These are phyloP conservation scores for Phoenix dactylifera DNA, from an alignment of 176 grass and related monocot genomes.

Conservation along the genomic window DNA sequence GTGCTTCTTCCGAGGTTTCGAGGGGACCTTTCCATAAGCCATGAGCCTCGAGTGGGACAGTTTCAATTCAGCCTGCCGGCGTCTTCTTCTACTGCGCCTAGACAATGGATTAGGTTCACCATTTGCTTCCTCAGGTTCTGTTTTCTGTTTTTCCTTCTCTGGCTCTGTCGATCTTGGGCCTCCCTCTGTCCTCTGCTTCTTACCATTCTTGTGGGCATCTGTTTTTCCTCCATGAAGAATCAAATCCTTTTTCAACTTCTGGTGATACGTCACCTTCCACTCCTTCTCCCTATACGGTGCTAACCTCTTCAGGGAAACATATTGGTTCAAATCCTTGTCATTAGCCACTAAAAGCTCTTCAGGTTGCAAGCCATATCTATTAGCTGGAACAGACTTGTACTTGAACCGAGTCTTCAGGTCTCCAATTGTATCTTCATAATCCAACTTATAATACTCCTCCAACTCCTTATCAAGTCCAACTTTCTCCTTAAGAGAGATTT, in stretches of 20 bases:
- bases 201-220: slow-evolving; percentile 27
- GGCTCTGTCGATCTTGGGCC: slow-evolving; percentile 29
- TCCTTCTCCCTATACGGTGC: slow-evolving; percentile 74
- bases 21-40: slow-evolving; percentile 48
- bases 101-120: slow-evolving; percentile 31
- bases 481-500: slow-evolving; percentile 68
- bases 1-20: slow-evolving; percentile 42
- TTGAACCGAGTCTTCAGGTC: slow-evolving; percentile 96
- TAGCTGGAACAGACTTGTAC: slow-evolving; percentile 56
- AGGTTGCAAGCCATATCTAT: slow-evolving; percentile 48
- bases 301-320: slow-evolving; percentile 88
- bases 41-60: slow-evolving; percentile 26
- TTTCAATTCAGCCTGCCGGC: slow-evolving; percentile 39
- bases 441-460: slow-evolving; percentile 89
- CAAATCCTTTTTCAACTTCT: slow-evolving; percentile 45
- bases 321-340: slow-evolving; percentile 82
- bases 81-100: slow-evolving; percentile 55
- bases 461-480: slow-evolving; percentile 92
- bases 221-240: slow-evolving; percentile 49
- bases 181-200: slow-evolving; percentile 28
- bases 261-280: slow-evolving; percentile 79
- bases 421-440: slow-evolving; percentile 87
- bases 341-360: slow-evolving; percentile 52
- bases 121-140: slow-evolving; percentile 31
- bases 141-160: slow-evolving; percentile 20